These are phyloP conservation scores for Sistotremastrum suecicum DNA, from an alignment of 768 basidiomycete genomes.

Conservation along the genomic window DNA sequence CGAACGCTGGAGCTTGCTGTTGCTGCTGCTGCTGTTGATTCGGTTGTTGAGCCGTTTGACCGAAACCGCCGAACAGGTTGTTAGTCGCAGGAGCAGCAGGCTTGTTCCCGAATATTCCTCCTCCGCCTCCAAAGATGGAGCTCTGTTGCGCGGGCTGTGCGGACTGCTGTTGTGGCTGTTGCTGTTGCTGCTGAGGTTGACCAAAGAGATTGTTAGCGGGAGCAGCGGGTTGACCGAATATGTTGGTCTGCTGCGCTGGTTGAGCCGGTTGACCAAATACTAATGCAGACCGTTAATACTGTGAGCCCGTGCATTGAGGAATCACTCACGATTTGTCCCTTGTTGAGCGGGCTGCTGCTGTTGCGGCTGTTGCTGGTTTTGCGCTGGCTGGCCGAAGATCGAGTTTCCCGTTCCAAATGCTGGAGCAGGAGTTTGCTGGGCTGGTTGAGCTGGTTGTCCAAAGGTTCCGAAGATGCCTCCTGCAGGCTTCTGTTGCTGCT, in stretches of 20 bases:
- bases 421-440: slow-evolving; percentile 8
- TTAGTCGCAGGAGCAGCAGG: slow-evolving; percentile 29
- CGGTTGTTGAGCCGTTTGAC: background rate
- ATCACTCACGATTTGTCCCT: background rate
- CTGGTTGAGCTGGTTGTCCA: slow-evolving; percentile 16
- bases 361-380: slow-evolving; percentile 15
- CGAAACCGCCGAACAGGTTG: slow-evolving; percentile 17
- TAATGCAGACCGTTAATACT: background rate
- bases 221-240: slow-evolving; percentile 10
- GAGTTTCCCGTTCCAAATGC: slow-evolving; percentile 7
- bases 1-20: background rate
- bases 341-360: slow-evolving; percentile 6
- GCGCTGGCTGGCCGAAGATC: slow-evolving; percentile 19
- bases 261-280: slow-evolving; percentile 17
- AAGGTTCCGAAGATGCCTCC: slow-evolving; percentile 1
- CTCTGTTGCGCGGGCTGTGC: slow-evolving; percentile 10
- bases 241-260: slow-evolving; percentile 6
- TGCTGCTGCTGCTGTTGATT: slow-evolving; percentile 3
- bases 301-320: background rate
- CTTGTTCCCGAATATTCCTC: slow-evolving; percentile 37
- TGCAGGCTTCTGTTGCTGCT: background rate
- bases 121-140: slow-evolving; percentile 11
- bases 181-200: slow-evolving; percentile 15
- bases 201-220: slow-evolving; percentile 8
- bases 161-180: slow-evolving; percentile 21